Evolutionary conservation across 164 flowering plant species (phyloP), one percentile per base, ranked within the genome.

Genomic region (Aristolochia fimbriata): DNA sequence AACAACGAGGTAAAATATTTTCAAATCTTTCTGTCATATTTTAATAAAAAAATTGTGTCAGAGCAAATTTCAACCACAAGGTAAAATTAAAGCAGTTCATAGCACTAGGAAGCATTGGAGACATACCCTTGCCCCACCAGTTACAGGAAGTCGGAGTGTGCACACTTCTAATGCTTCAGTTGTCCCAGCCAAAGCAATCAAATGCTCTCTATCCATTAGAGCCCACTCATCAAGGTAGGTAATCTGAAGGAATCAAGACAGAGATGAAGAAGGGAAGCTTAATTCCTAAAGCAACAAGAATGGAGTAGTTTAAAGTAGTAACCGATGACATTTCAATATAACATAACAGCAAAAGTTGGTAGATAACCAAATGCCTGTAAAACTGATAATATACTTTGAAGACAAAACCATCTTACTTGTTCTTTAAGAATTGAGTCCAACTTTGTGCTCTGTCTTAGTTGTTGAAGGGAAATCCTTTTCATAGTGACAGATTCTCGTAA

Each of bases 111-210:
- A 33, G 21, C 45, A 27, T 31, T 16, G 1, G 22, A 50, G 27
- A 56, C 80, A 62, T 82, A 90, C 99, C 83, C 73, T 85, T 70
- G 94, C 88, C 22, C 99, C 97, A 62, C 76, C 79, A 48, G 87
- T 79, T 37, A 90, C 77, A 20, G 99, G 97, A 73, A 93, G 80
- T 6, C 84, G 88, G 52, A 84, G 78, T 62, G 96, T 93, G 80
- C 91, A 81, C 49, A 92, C 82, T 66, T 83, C 85, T 61, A 93
- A 75, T 76, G 90, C 91, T 73, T 83, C 77, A 47, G 76, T 76
- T 22, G 80, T 81, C 49, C 79, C 87, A 48, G 80, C 70, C 65
- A 93, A 68, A 56, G 97, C 79, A 62, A 37, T 70, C 56, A 71
- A 68, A 75, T 93, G 97, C 55, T 88, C 94, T 70, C 70, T 74